Evolutionary conservation across 371 early-diverging fungal species (phyloP).

Genomic region (Rhizopus arrhizus): DNA sequence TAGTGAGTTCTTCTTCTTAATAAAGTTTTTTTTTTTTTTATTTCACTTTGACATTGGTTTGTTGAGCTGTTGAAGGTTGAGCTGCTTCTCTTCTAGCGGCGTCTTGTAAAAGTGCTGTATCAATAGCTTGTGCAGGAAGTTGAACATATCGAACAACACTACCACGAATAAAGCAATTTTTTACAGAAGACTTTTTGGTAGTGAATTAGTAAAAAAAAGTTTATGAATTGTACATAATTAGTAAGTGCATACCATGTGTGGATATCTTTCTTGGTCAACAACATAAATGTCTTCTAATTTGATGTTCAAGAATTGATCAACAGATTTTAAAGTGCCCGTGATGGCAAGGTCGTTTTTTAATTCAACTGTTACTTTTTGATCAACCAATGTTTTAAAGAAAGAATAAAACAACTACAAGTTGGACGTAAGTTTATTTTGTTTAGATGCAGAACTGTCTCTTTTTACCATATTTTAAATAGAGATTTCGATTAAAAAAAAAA

Average conservation of each 20-base stretch:
- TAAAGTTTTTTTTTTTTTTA: conserved; percentile 17
- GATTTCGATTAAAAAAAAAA: too few relatives aligned
- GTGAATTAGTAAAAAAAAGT: background rate
- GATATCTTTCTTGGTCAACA: conserved; percentile 86
- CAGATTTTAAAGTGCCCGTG: conserved; percentile 90
- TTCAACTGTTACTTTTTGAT: conserved; percentile 94
- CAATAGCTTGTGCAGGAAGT: conserved; percentile 84
- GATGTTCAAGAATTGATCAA: conserved; percentile 98
- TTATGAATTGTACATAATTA: background rate
- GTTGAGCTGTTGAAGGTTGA: conserved; percentile 60
- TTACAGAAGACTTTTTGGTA: conserved; percentile 76
- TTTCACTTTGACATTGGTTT: conserved; percentile 55
- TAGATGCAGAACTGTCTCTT: background rate
- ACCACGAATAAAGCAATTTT: conserved; percentile 98
- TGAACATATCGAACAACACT: conserved; percentile 98
- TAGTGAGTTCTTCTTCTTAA: background rate
- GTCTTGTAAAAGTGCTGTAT: conserved; percentile 94
- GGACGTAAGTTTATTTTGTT: background rate
- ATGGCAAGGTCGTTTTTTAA: conserved; percentile 97
- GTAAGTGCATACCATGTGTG: conserved; percentile 84
- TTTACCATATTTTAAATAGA: background rate
- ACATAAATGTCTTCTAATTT: conserved; percentile 92
- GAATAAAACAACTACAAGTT: conserved; percentile 94
- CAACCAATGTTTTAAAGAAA: conserved; percentile 98
- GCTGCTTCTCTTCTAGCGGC: conserved; percentile 90